phyloP scores from a whole-genome alignment of 2,329 filamentous ascomycete genomes.

The Fusarium denticulatum region DNA sequence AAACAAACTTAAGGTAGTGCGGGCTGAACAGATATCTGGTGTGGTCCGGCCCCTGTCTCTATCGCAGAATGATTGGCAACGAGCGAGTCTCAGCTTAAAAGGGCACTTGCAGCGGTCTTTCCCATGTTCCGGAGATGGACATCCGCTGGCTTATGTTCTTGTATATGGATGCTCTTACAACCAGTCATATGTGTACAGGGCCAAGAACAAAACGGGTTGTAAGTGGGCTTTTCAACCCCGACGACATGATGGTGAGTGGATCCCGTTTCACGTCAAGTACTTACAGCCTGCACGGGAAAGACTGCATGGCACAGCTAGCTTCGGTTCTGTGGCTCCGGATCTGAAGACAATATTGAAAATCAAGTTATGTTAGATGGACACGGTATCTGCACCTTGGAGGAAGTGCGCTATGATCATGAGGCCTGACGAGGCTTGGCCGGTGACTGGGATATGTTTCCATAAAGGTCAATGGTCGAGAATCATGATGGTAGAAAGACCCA shows the following conservation, averaged over 20 bases:
- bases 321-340: slow-evolving; percentile 18
- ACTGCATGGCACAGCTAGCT: slow-evolving; percentile 37
- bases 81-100: slow-evolving; percentile 19
- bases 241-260: slow-evolving; percentile 34
- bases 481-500: slow-evolving; percentile 26
- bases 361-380: background rate
- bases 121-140: slow-evolving; percentile 26
- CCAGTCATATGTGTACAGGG: slow-evolving; percentile 29
- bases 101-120: slow-evolving; percentile 20
- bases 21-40: slow-evolving; percentile 19
- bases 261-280: slow-evolving; percentile 32
- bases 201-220: slow-evolving; percentile 23
- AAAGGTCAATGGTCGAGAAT: slow-evolving; percentile 29
- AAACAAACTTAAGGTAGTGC: slow-evolving; percentile 13
- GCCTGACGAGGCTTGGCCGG: slow-evolving; percentile 5
- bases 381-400: slow-evolving; percentile 11
- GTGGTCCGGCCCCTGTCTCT: slow-evolving; percentile 16
- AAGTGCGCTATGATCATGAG: slow-evolving; percentile 20
- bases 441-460: slow-evolving; percentile 22
- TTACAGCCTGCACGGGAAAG: slow-evolving; percentile 19
- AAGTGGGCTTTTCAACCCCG: slow-evolving; percentile 21
- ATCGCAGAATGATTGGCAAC: slow-evolving; percentile 20
- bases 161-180: slow-evolving; percentile 33
- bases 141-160: slow-evolving; percentile 12
- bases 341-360: slow-evolving; percentile 8